Percentiles rank a stretch among this genome's conserved stretches.
Evolutionary conservation across 257 asterid genomes (phyloP).

Genomic region (Fraxinus cuspidata): DNA sequence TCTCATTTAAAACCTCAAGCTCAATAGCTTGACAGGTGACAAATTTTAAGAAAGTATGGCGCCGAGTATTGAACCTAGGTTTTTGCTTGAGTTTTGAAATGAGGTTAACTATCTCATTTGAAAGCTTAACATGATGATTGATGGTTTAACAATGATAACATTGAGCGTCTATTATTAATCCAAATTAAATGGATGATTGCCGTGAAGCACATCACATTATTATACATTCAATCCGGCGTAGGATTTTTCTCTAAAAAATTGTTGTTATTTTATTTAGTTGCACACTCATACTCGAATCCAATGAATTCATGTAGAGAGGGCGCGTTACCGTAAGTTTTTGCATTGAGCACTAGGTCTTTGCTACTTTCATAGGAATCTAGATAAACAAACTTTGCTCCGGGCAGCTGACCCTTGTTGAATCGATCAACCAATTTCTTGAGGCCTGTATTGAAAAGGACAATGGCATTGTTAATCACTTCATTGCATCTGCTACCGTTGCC

Average conservation of each 20-base stretch:
- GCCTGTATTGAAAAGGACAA: slow-evolving; percentile 65
- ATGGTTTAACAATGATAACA: neutral
- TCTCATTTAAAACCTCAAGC: too few relatives aligned
- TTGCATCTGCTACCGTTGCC: slow-evolving; percentile 79
- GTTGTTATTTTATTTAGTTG: too few relatives aligned
- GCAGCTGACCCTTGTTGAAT: slow-evolving; percentile 60
- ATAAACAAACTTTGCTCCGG: slow-evolving; percentile 70
- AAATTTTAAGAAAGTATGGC: too few relatives aligned
- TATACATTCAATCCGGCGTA: too few relatives aligned
- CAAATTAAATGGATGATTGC: too few relatives aligned
- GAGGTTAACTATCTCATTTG: too few relatives aligned
- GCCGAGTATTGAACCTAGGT: too few relatives aligned
- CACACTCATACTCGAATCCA: neutral
- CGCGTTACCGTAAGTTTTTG: slow-evolving; percentile 58
- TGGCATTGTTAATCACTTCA: slow-evolving; percentile 82
- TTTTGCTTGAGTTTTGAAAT: too few relatives aligned
- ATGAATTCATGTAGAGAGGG: neutral
- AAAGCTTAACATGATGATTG: neutral
- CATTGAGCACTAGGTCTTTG: slow-evolving; percentile 62
- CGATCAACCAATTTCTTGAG: slow-evolving; percentile 57
- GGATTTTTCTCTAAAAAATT: neutral
- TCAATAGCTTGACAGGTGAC: neutral
- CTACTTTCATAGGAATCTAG: slow-evolving; percentile 67
- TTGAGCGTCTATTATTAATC: too few relatives aligned
- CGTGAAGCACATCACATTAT: too few relatives aligned